Conservation (phyloP, 331 rosid genomes). For the Acacia pycnantha region DNA sequence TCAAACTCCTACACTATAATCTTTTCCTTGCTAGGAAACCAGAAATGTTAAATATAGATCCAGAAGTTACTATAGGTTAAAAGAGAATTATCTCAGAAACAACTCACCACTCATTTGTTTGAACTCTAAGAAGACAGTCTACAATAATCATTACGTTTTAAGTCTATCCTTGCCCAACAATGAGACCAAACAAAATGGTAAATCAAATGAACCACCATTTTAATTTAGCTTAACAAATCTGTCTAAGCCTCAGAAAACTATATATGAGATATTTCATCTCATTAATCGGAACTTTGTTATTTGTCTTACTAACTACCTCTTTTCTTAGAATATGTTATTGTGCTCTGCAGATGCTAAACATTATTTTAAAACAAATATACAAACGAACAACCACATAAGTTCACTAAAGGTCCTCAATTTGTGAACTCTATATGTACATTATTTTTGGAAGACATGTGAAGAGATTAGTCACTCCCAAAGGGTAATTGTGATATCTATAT, state of each 20-base stretch:
- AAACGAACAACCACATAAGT: neutral
- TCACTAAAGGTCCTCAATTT: neutral
- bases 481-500: neutral
- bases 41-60: neutral
- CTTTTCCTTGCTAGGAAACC: neutral
- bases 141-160: slow-evolving; percentile 12
- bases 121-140: neutral
- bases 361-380: neutral
- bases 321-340: neutral
- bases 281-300: neutral
- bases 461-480: neutral
- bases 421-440: neutral
- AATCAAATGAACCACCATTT: neutral
- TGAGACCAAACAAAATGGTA: neutral
- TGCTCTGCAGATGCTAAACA: neutral
- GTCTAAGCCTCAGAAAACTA: neutral
- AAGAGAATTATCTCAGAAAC: neutral
- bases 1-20: neutral
- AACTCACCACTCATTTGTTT: neutral
- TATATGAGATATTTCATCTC: neutral
- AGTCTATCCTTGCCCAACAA: neutral
- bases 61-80: neutral
- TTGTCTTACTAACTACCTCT: neutral
- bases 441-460: neutral
- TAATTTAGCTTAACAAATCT: neutral